phyloP scores from a whole-genome alignment of 345 rosid species.

The Rhizophora apiculata region DNA sequence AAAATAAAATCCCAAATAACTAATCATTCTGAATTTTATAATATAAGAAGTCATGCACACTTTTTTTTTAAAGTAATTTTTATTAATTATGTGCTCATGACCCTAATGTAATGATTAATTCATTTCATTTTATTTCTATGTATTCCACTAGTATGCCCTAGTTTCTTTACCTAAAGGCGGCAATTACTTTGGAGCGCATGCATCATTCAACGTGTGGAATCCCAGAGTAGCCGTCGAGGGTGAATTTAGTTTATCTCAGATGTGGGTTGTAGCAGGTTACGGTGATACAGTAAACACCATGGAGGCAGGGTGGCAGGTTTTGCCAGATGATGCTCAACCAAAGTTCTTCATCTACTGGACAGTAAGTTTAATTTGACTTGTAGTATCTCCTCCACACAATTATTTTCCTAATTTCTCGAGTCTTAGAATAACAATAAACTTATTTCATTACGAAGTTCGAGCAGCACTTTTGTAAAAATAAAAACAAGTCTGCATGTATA shows the following conservation, averaged over 20 bases:
- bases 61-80: no score
- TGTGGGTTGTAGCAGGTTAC: background rate
- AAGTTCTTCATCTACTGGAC: slow-evolving; percentile 12
- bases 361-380: background rate
- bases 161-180: background rate
- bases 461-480: no score
- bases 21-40: no score
- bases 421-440: background rate
- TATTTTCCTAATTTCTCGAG: no score
- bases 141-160: background rate
- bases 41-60: no score
- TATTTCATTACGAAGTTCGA: background rate
- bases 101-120: no score
- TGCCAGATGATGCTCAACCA: background rate
- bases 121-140: no score
- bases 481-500: no score
- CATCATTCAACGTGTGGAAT: background rate
- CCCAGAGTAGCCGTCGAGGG: background rate
- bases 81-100: no score
- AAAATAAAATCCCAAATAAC: no score
- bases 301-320: slow-evolving; percentile 12
- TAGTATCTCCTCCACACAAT: no score
- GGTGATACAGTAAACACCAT: background rate
- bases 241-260: background rate
- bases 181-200: background rate